These are phyloP conservation scores for Hyphopichia burtonii DNA, from an alignment of 1,139 yeast genomes.

Conservation along the genomic window DNA sequence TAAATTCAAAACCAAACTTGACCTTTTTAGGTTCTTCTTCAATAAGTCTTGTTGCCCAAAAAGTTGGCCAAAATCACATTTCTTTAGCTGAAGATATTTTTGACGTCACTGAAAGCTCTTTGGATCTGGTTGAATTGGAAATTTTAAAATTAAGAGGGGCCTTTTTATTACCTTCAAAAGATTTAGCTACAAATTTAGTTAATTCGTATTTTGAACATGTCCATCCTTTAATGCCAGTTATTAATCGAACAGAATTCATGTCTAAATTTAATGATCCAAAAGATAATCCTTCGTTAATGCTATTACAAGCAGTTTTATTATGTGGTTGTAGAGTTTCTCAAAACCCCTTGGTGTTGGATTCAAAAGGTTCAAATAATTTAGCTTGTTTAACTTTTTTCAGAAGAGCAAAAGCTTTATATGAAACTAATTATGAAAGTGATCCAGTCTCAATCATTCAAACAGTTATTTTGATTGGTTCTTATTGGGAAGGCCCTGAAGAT, in stretches of 20 bases:
- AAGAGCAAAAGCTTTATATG: conserved; percentile 76
- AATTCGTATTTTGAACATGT: conserved; percentile 64
- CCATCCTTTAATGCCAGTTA: conserved; percentile 72
- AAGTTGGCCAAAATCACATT: conserved; percentile 45
- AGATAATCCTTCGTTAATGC: conserved; percentile 66
- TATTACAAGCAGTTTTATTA: conserved; percentile 66
- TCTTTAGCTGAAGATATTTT: conserved; percentile 42
- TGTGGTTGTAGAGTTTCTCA: conserved; percentile 67
- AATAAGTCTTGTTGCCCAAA: conserved; percentile 40
- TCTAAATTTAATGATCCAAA: conserved; percentile 52
- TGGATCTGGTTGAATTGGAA: conserved; percentile 69
- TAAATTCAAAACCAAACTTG: conserved; percentile 26
- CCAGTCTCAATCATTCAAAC: conserved; percentile 67
- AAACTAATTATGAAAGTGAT: conserved; percentile 70
- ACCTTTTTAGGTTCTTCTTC: conserved; percentile 46
- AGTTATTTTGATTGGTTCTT: conserved; percentile 62
- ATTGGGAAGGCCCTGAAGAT: conserved; percentile 81
- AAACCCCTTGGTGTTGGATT: conserved; percentile 57
- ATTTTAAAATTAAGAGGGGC: conserved; percentile 71
- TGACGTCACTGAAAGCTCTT: conserved; percentile 33
- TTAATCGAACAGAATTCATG: conserved; percentile 65
- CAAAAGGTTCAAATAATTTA: conserved; percentile 53
- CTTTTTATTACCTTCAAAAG: conserved; percentile 62
- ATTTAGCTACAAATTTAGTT: conserved; percentile 61
- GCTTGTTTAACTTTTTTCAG: conserved; percentile 69